Evolutionary conservation across 768 basidiomycete species (phyloP), one percentile per base, ranked within the genome.

Genomic region (Cystofilobasidium capitatum): DNA sequence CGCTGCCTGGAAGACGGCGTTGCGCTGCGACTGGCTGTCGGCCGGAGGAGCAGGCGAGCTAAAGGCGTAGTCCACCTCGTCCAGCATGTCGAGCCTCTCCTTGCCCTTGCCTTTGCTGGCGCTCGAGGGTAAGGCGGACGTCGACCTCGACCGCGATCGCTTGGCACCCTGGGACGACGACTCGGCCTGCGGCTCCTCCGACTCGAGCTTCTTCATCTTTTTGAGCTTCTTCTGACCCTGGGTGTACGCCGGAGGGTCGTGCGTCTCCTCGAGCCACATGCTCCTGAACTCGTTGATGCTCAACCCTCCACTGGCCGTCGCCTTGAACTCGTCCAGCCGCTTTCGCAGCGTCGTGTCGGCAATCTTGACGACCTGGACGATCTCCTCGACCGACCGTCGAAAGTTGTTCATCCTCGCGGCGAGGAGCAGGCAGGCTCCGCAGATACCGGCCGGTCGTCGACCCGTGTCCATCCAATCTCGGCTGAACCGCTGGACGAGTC

Each of bases 321-420:
- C 84, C 75, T 86, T 89, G 81, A 99, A 99, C 79, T 99, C 96
- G 31, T 92, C 88, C 20, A 99, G 79, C 22, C 96, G 84, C 77
- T 94, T 97, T 79, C 86, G 86, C 49, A 99, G 78, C 4, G 96
- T 99, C 14, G 86, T 86, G 73, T 97, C 92, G n/a, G 92, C 91
- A 71, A 97, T 96, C 79, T 98, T 99, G 71, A 98, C 96, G 20
- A 99, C 92, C 75, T 99, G 96, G 24, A 97, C 92, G 57, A 99
- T 88, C 77, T 99, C 96, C 74, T 93, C 89, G 14, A 97, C 82
- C 31, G 87, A 89, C 55, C 96, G 81, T 49, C 93, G 81, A 74
- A 94, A 98, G 77, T 96, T 96, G 79, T 94, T 97, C 96, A 99
- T 98, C 31, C 96, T 85, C 37, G 92, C 96, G 0, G 96, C 96